A percentile compares a stretch with the other conserved stretches of the same genome.
These are phyloP conservation scores for Pichia ethanolica DNA, from an alignment of 805 yeast genomes.

Conservation along the genomic window DNA sequence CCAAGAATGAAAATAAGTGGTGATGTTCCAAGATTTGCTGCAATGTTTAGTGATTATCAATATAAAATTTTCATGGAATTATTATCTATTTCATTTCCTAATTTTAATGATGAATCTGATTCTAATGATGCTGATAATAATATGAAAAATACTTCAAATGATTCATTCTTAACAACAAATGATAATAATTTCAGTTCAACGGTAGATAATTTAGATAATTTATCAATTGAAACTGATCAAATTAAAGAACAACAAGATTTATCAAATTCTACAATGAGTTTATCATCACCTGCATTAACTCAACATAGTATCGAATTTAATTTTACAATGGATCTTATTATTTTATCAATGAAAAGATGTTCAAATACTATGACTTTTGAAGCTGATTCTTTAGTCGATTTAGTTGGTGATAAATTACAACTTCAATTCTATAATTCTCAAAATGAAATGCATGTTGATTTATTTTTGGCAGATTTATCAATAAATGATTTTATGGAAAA, in stretches of 20 bases:
- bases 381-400: constrained; percentile 62
- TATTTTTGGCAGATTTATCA: constrained; percentile 56
- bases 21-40: constrained; percentile 61
- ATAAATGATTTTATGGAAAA: constrained; percentile 70
- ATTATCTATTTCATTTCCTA: constrained; percentile 62
- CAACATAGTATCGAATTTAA: constrained; percentile 70
- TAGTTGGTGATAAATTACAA: constrained; percentile 58
- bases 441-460: constrained; percentile 55
- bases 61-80: constrained; percentile 82
- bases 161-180: no score
- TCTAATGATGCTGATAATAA: not conserved
- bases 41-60: constrained; percentile 80
- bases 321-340: constrained; percentile 59
- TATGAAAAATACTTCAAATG: not conserved
- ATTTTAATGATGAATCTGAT: constrained; percentile 14
- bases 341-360: constrained; percentile 61
- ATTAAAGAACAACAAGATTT: not conserved
- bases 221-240: not conserved
- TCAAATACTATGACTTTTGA: constrained; percentile 50
- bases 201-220: not conserved
- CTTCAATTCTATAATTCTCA: constrained; percentile 55
- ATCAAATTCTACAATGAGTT: not conserved
- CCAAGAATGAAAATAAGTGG: constrained; percentile 72
- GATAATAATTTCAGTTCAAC: no score
- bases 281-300: constrained; percentile 4